A percentile compares a stretch with the other conserved stretches of the same genome.
Conservation (phyloP, 495 filamentous ascomycete genomes). For the Sordaria brevicollis region DNA sequence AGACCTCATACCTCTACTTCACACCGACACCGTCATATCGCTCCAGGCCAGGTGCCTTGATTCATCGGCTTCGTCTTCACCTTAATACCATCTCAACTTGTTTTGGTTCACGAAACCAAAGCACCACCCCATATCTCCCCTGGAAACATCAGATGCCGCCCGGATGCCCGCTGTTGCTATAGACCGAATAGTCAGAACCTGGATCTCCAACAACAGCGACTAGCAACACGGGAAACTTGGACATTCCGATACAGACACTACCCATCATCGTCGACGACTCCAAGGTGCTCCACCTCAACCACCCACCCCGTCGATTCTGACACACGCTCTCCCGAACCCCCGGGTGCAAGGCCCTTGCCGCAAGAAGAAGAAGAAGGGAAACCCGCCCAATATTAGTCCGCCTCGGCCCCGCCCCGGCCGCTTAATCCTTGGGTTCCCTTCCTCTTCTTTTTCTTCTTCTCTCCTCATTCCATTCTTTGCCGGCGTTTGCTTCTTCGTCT, state of each 20-base stretch:
- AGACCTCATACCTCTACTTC: not conserved
- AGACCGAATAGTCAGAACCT: slow-evolving; percentile 37
- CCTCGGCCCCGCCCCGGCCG: slow-evolving; percentile 18
- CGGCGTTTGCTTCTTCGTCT: slow-evolving; percentile 32
- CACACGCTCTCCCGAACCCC: slow-evolving; percentile 22
- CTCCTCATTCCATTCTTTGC: slow-evolving; percentile 21
- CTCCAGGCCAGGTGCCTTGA: not conserved
- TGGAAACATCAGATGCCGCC: slow-evolving; percentile 27
- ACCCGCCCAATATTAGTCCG: slow-evolving; percentile 31
- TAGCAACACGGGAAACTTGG: not conserved
- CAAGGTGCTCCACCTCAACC: slow-evolving; percentile 25
- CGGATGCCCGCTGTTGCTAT: slow-evolving; percentile 38
- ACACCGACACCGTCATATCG: not conserved
- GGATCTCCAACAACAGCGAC: slow-evolving; percentile 28
- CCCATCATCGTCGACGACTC: slow-evolving; percentile 24
- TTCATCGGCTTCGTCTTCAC: not conserved
- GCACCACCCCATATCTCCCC: not conserved
- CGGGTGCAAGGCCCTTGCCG: slow-evolving; percentile 17
- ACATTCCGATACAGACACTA: not conserved
- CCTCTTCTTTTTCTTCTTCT: slow-evolving; percentile 19
- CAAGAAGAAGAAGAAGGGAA: not conserved
- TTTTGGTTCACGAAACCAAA: not conserved
- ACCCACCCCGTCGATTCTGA: slow-evolving; percentile 27
- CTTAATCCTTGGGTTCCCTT: slow-evolving; percentile 15
- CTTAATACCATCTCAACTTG: not conserved